A percentile compares a stretch with the other conserved stretches of the same genome.
Conservation (phyloP, 1,284 basidiomycete species). For the Pholiota adiposa region DNA sequence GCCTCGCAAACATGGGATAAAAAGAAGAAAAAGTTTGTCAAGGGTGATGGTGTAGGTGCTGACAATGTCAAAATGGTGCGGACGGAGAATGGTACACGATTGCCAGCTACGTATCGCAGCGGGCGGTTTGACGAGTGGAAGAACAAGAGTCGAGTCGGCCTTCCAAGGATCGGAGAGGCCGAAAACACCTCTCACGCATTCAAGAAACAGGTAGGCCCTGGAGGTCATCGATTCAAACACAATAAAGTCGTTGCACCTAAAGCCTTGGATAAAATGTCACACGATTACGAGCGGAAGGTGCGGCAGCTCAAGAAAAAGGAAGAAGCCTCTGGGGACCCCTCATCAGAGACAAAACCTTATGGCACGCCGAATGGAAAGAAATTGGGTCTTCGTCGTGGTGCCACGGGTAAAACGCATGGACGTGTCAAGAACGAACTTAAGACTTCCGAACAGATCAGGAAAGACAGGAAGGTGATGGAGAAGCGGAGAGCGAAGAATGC, state of each 20-base stretch:
- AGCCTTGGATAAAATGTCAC: conserved; percentile 70
- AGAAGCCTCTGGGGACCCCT: conserved; percentile 18
- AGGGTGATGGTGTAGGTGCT: conserved; percentile 82
- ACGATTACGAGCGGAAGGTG: conserved; percentile 73
- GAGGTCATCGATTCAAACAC: conserved; percentile 70
- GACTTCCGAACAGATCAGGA: conserved; percentile 84
- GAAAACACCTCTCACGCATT: conserved; percentile 53
- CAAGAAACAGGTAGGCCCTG: conserved; percentile 34
- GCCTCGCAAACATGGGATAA: conserved; percentile 85
- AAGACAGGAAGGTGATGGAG: conserved; percentile 64
- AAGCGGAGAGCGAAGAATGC: conserved; percentile 78
- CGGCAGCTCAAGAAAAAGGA: conserved; percentile 63
- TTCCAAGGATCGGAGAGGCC: conserved; percentile 84
- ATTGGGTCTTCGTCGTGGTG: conserved; percentile 51
- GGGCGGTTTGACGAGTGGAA: conserved; percentile 98
- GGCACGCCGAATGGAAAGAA: conserved; percentile 28
- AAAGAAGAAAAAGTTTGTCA: conserved; percentile 95
- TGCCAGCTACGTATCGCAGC: conserved; percentile 94
- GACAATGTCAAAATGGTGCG: conserved; percentile 96
- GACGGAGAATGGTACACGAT: conserved; percentile 89
- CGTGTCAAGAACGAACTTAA: conserved; percentile 82
- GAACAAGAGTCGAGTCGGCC: conserved; percentile 66
- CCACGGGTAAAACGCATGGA: conserved; percentile 53
- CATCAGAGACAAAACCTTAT: conserved; percentile 5
- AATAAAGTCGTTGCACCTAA: conserved; percentile 64